phyloP scores from a whole-genome alignment of 306 rosid species.

The Quercus alba region DNA sequence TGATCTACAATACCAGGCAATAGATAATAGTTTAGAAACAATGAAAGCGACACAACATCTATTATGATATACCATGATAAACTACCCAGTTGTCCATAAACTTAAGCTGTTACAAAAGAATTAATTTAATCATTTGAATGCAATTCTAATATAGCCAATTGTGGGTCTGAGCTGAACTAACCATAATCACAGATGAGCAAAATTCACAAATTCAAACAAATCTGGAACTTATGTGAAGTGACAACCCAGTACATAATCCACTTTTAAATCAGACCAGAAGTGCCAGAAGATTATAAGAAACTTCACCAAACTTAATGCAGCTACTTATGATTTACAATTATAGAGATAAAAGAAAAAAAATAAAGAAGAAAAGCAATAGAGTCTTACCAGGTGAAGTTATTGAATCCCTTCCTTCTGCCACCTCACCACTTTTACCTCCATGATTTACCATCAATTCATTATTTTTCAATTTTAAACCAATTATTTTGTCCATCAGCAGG shows the following conservation, averaged over 20 bases:
- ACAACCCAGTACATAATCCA: neutral
- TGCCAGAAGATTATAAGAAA: neutral
- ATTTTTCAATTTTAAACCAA: slow-evolving; percentile 34
- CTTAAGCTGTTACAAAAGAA: too few relatives aligned
- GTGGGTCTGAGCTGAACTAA: neutral
- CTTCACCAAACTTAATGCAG: neutral
- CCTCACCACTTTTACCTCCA: slow-evolving; percentile 11
- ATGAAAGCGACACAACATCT: neutral
- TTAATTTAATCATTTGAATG: too few relatives aligned
- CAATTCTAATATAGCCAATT: too few relatives aligned
- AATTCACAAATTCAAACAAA: neutral
- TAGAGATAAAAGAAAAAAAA: neutral
- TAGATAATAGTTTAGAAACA: slow-evolving; percentile 7
- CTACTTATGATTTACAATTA: neutral
- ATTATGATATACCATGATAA: too few relatives aligned
- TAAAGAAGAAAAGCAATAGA: neutral
- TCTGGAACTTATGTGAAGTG: neutral
- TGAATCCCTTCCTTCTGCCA: slow-evolving; percentile 29
- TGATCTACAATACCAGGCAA: slow-evolving; percentile 35
- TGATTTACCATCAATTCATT: slow-evolving; percentile 31
- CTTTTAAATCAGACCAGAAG: neutral
- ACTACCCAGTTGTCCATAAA: too few relatives aligned
- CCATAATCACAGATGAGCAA: neutral
- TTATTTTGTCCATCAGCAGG: slow-evolving; percentile 25
- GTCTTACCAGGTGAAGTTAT: slow-evolving; percentile 46